Evolutionary conservation across 2,329 filamentous ascomycete species (phyloP).

Genomic region (Hypoxylon sp.): DNA sequence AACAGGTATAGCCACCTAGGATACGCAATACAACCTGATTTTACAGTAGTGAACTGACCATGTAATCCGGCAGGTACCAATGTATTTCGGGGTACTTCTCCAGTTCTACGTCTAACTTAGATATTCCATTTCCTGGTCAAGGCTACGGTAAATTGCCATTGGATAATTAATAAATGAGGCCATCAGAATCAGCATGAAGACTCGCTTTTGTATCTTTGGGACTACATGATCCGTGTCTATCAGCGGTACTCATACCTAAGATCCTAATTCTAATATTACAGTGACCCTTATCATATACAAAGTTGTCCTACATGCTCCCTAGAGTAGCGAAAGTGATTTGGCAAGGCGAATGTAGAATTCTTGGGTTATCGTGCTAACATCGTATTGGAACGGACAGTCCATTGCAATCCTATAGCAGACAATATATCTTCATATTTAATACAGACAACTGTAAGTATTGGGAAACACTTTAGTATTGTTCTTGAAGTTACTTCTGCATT

Average conservation of each 20-base stretch:
- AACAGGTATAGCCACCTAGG: neutral
- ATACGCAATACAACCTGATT: neutral
- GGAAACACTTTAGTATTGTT: neutral
- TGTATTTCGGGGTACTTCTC: neutral
- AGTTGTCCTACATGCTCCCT: neutral
- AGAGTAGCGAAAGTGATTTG: neutral
- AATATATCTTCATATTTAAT: too few species aligned
- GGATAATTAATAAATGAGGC: neutral
- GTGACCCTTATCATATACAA: neutral
- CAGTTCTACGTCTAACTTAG: neutral
- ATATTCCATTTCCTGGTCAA: neutral
- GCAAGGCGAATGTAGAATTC: neutral
- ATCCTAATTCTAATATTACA: neutral
- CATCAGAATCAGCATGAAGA: neutral
- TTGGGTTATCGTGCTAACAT: neutral
- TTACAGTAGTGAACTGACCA: neutral
- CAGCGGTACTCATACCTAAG: neutral
- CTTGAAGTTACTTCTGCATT: neutral
- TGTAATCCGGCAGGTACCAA: neutral
- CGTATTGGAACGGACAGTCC: neutral
- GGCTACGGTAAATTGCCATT: neutral
- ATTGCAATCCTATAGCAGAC: neutral
- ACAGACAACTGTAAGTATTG: neutral
- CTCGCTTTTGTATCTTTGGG: neutral
- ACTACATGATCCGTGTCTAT: neutral